Evolutionary conservation across 2,329 filamentous ascomycete genomes (phyloP), one percentile per base, ranked within the genome.

Genomic region (Hymenoscyphus fructigenus): DNA sequence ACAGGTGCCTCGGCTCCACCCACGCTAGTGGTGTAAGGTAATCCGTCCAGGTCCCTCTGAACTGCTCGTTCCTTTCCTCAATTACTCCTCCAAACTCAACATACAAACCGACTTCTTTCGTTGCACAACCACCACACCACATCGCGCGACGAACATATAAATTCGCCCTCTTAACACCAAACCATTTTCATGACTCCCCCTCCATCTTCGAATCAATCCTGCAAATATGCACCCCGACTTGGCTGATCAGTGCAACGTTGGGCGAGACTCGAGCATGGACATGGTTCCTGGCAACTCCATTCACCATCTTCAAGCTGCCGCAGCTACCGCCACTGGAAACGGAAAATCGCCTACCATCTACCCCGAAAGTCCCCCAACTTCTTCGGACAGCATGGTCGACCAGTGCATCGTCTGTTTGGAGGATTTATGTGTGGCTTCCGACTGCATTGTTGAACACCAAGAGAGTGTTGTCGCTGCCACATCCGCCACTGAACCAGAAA

Each of bases 391-490:
- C 66, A 76, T 75, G 74, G 82, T 85, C 79, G 87, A 89, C 78
- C 85, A 88, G 81, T 89, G 87, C 80, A 89, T 89, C 78, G 86
- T 89, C 78, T 89, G 87, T 82, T 82, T 89, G 76, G 87, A 89
- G 75, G 83, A 83, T 75, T 80, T 89, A 74, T 78, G 77, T 36
- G 68, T 68, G 29, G 65, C 70, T 63, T 63, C 67, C 53, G 65
- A 67, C 59, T 64, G 47, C 34, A 55, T 66, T 67, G 66, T 61
- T 44, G 57, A 69, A 68, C 67, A 70, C 66, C 64, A 66, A 59
- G 67, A 67, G 68, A 65, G 64, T 62, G 60, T 65, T 60, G 61
- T 57, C 63, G 28, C 66, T 57, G 55, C 62, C 47, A 67, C 66
- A 67, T 66, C 69, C 71, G 61, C 68, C 66, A 62, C 72, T 63